Evolutionary conservation across 1,284 basidiomycete genomes (phyloP).

Genomic region (Puccinia triticina): DNA sequence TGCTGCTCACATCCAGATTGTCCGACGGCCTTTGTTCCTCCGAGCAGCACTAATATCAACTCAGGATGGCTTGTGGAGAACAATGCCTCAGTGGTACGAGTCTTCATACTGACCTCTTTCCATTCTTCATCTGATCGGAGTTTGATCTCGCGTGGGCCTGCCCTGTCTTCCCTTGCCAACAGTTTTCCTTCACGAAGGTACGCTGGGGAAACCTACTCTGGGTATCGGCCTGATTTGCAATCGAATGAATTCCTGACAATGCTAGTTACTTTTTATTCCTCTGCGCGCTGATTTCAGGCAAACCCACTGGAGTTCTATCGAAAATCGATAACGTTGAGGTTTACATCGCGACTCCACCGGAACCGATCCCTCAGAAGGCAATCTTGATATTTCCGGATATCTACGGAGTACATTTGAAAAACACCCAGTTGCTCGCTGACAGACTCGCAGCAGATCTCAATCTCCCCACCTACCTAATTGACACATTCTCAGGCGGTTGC

Average conservation of each 20-base stretch:
- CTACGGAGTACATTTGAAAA: constrained; percentile 33
- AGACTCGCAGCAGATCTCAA: constrained; percentile 33
- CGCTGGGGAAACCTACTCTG: no score
- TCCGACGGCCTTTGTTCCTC: not conserved
- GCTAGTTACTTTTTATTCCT: not conserved
- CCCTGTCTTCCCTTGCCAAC: not conserved
- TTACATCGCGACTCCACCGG: constrained; percentile 34
- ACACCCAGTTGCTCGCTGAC: constrained; percentile 36
- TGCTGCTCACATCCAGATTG: not conserved
- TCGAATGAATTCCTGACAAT: not conserved
- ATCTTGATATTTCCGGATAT: constrained; percentile 45
- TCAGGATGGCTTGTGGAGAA: constrained; percentile 23
- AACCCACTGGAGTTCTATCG: constrained; percentile 15
- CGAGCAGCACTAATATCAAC: not conserved
- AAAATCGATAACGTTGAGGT: constrained; percentile 25
- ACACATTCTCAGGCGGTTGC: constrained; percentile 20
- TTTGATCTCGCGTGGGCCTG: not conserved
- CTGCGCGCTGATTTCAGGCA: constrained; percentile 1
- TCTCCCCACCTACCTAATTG: constrained; percentile 39
- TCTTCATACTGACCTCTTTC: not conserved
- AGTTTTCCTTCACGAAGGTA: constrained; percentile 39
- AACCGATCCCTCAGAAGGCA: constrained; percentile 31
- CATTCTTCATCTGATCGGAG: not conserved
- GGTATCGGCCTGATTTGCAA: not conserved
- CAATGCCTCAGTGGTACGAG: constrained; percentile 13